Base-by-base conservation (phyloP, 2,329 filamentous ascomycete species). In the Arthrobotrys sinensis region DNA sequence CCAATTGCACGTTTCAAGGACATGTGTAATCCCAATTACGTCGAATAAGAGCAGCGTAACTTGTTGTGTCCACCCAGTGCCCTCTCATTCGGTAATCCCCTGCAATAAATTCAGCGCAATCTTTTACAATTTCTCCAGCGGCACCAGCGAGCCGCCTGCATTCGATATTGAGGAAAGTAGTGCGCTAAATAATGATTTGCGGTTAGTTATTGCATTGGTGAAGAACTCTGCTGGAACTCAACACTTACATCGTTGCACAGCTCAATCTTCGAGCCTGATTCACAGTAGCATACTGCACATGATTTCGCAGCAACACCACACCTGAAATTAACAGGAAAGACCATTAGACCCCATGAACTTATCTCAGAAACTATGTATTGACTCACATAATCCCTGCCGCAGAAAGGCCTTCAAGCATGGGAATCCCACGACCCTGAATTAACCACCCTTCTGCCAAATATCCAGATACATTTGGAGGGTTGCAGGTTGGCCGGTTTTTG, bases 181-280 rank as follows among this genome's bases (percentile, higher is more conserved):
- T 46, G 1, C 36, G 19, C 57, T 63, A 34, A 8, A 1, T 3
- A 14, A 38, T 38, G 10, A n/a, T 34, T n/a, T 50, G 32, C 50
- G 12, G 14, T 53, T 53, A 53, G 24, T n/a, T 16, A 8, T 7
- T 8, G 32, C 1, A 50, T 24, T 7, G 3, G 14, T 3, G n/a
- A n/a, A 28, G 24, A n/a, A 28, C 16, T 16, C 2, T 8, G 4
- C 24, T 4, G 24, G 24, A 16, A 14, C 14, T 16, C 14, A 16
- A 48, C 8, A 63, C 57, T 63, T 45, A 63, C 57, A 32, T 28
- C 38, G n/a, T 63, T 63, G 19, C 57, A 63, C 4, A 63, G 21
- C 19, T 63, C 36, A 14, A 63, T 32, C 21, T 43, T 46, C 7
- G 57, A 45, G 5, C 57, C 57, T 28, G 8, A n/a, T 2, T 63